phyloP scores from a whole-genome alignment of 192 early-diverging fungal species.

The Rhizophagus sp. region DNA sequence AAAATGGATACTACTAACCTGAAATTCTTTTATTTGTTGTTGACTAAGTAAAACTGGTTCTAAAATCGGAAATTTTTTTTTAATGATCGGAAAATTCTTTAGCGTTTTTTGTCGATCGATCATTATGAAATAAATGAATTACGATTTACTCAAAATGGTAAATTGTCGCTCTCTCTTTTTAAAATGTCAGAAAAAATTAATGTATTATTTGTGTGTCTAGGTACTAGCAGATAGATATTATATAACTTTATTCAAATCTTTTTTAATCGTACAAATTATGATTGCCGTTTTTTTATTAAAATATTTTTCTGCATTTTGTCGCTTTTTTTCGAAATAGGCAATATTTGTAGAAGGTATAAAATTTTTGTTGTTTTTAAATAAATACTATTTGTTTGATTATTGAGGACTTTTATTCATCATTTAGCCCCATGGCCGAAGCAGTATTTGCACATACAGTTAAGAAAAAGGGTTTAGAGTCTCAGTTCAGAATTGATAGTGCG shows the following conservation, averaged over 20 bases:
- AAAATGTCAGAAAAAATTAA: not conserved
- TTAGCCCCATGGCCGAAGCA: constrained; percentile 87
- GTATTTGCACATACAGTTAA: constrained; percentile 81
- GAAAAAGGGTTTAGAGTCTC: constrained; percentile 48
- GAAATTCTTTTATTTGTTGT: too few species aligned
- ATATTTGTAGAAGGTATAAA: not conserved
- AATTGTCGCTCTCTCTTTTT: too few species aligned
- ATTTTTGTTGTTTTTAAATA: not conserved
- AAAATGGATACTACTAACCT: too few species aligned
- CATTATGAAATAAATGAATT: too few species aligned
- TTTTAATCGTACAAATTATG: too few species aligned
- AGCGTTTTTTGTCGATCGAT: too few species aligned
- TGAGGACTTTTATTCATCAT: not conserved
- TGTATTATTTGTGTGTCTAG: not conserved
- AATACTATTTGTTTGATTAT: not conserved
- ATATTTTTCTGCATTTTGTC: not conserved
- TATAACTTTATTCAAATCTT: too few species aligned
- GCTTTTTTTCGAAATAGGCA: not conserved
- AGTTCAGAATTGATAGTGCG: constrained; percentile 80
- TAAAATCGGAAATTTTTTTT: too few species aligned
- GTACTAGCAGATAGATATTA: not conserved
- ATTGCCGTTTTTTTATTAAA: not conserved
- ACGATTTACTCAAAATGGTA: too few species aligned
- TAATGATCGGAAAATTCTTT: too few species aligned
- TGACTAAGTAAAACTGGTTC: too few species aligned